Evolutionary conservation across 164 flowering plant genomes (phyloP).

Genomic region (Platanus orientalis): DNA sequence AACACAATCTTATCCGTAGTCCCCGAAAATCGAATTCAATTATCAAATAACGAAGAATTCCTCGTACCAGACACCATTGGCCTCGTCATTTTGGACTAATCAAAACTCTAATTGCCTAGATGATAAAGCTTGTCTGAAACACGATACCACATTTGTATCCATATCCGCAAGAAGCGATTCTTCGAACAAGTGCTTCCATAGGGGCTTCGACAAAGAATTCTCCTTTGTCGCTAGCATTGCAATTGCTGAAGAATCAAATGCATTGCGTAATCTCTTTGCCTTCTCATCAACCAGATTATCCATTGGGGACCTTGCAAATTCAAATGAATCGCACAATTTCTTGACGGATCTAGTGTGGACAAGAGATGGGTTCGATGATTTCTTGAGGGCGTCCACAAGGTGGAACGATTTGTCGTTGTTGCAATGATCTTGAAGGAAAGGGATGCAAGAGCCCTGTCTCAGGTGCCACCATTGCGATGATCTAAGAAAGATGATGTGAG

Average conservation of each 20-base stretch:
- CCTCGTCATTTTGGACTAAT: constrained; percentile 9
- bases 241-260: constrained; percentile 1
- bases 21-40: constrained; percentile 21
- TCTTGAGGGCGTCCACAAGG: constrained; percentile 10
- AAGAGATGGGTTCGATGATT: constrained; percentile 1
- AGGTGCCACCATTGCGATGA: too few relatives aligned
- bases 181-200: constrained; percentile 85
- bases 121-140: constrained; percentile 45
- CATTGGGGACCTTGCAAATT: neutral
- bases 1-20: constrained; percentile 53
- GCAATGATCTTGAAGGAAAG: too few relatives aligned
- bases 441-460: too few relatives aligned
- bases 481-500: too few relatives aligned
- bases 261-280: constrained; percentile 7
- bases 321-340: constrained; percentile 16
- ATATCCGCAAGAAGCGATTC: constrained; percentile 62
- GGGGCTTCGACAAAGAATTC: constrained; percentile 38
- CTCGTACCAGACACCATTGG: constrained; percentile 17
- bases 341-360: constrained; percentile 11
- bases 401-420: too few relatives aligned
- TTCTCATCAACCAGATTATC: constrained; percentile 3
- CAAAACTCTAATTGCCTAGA: constrained; percentile 33
- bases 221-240: neutral
- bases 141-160: constrained; percentile 61
- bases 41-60: constrained; percentile 11